A percentile compares a stretch with the other conserved stretches of the same genome.
phyloP scores from a whole-genome alignment of 2,329 filamentous ascomycete species.

The Talaromyces albobiverticillius region DNA sequence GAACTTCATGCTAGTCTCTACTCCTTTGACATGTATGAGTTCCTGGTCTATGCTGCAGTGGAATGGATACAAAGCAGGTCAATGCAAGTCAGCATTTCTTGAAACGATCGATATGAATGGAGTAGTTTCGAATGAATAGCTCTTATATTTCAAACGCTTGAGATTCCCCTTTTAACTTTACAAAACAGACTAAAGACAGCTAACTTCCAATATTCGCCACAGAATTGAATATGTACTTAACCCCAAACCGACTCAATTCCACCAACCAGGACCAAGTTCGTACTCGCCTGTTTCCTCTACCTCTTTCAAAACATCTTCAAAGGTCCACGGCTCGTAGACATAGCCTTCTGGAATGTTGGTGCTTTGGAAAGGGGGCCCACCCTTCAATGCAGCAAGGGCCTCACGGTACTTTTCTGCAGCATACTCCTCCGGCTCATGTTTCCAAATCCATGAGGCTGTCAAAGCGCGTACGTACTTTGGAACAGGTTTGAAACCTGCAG shows the following conservation, averaged over 20 bases:
- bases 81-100: not conserved
- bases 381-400: constrained; percentile 21
- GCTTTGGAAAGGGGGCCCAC: constrained; percentile 25
- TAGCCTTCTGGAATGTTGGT: constrained; percentile 29
- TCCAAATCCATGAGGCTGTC: constrained; percentile 17
- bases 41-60: no score
- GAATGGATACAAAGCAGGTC: no score
- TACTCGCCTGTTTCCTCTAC: constrained; percentile 8
- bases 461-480: constrained; percentile 10
- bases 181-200: no score
- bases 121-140: not conserved
- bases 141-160: no score
- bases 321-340: constrained; percentile 28
- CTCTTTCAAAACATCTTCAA: constrained; percentile 16
- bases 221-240: no score
- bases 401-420: constrained; percentile 26
- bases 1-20: not conserved
- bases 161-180: no score
- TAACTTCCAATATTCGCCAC: no score
- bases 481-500: not conserved
- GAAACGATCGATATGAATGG: not conserved
- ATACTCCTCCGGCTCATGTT: constrained; percentile 21
- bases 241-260: not conserved
- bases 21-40: no score
- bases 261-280: constrained; percentile 10